Conservation (phyloP, 1,284 basidiomycete species). For the Marasmius tenuissimus region DNA sequence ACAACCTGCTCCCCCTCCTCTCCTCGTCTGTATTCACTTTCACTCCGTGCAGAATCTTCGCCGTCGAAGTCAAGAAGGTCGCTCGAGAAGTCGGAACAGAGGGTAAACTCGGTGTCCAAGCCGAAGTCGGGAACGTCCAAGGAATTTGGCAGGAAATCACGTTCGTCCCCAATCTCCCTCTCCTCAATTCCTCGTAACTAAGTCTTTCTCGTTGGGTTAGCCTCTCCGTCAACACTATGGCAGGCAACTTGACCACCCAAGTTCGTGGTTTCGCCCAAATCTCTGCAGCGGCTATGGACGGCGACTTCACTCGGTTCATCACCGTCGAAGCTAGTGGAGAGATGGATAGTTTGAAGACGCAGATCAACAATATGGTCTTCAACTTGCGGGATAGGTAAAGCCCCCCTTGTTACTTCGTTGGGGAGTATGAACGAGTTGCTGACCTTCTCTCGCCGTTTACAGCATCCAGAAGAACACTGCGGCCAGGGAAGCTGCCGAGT, state of each 20-base stretch:
- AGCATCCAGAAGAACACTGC: slow-evolving; percentile 98
- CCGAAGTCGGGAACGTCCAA: slow-evolving; percentile 95
- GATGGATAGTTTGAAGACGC: slow-evolving; percentile 99
- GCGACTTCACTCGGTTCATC: slow-evolving; percentile 98
- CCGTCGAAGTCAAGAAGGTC: slow-evolving; percentile 93
- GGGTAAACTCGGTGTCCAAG: slow-evolving; percentile 96
- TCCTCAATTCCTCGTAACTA: slow-evolving; percentile 7
- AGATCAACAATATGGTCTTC: slow-evolving; percentile 98
- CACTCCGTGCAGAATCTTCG: slow-evolving; percentile 38
- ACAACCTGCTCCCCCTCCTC: no score
- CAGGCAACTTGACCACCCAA: slow-evolving; percentile 95
- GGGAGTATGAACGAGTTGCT: no score
- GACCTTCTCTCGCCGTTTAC: no score
- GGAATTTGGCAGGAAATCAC: slow-evolving; percentile 99
- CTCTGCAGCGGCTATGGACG: slow-evolving; percentile 97
- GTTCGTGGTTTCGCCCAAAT: slow-evolving; percentile 99
- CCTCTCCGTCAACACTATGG: slow-evolving; percentile 95
- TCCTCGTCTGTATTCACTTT: no score
- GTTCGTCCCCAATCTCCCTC: slow-evolving; percentile 53
- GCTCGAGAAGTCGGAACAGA: slow-evolving; percentile 95
- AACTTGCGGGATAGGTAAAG: slow-evolving; percentile 81
- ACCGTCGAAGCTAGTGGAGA: slow-evolving; percentile 98
- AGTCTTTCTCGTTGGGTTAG: slow-evolving; percentile 29
- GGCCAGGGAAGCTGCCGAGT: slow-evolving; percentile 95
- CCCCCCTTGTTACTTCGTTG: no score